Evolutionary conservation across 345 rosid genomes (phyloP), one percentile per base, ranked within the genome.

Genomic region (Boechera stricta): DNA sequence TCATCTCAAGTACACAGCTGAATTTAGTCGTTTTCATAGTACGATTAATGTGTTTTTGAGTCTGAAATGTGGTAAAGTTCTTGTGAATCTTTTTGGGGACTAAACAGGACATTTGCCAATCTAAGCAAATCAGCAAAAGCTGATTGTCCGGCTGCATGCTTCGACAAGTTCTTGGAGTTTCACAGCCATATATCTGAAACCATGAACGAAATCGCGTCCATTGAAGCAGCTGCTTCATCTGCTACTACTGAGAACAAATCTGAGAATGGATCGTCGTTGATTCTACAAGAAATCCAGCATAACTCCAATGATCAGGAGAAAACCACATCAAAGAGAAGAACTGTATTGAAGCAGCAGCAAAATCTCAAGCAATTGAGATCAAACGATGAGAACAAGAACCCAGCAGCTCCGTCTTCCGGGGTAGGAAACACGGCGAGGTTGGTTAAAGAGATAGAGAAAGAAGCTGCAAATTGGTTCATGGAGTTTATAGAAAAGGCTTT

Each of bases 391-490:
- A 92, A 96, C 86, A 90, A 77, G 91, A 90, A 75, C 68, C 95
- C 96, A 0, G 29, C 38, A 63, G 54, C 36, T 47, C 62, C 52
- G 5, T 39, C 61, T 63, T 71, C 89, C 73, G 75, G 79, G 73
- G 49, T 89, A 74, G 83, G 82, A 84, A 87, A 77, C 71, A 78
- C 92, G 3, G 87, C 85, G 31, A 90, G 66, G 75, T 79, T 96
- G 79, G 90, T 87, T 0, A 88, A 80, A 85, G 88, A 87, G 84
- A 82, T 96, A 24, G 92, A 93, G 74, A 73, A 77, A 0, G 99
- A 96, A 84, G 91, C 99, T 5, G 98, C 92, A 32, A 85, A 78
- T 49, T 96, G 99, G 98, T 96, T 96, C 64, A 91, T 95, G 96
- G 96, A 86, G 21, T 93, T 95, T 67, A 54, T 93, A 11, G 98